phyloP scores from a whole-genome alignment of 2,329 filamentous ascomycete species.

The Rugonectria rugulosa region DNA sequence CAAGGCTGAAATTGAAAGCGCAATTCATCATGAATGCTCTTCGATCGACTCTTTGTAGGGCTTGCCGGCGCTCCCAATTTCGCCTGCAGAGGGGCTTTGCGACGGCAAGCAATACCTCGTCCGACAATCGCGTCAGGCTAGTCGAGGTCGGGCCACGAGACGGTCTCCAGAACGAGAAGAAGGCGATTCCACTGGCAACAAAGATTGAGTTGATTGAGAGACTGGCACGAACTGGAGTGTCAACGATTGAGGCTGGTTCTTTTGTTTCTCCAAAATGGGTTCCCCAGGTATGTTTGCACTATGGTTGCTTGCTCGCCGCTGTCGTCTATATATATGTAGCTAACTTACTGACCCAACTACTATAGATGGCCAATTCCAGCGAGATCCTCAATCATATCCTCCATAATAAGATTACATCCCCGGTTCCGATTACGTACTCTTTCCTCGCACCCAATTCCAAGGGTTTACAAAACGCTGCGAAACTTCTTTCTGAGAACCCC shows the following conservation, averaged over 20 bases:
- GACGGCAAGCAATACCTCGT: slow-evolving; percentile 45
- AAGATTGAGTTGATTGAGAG: slow-evolving; percentile 80
- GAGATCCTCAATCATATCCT: slow-evolving; percentile 77
- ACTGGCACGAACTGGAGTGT: slow-evolving; percentile 72
- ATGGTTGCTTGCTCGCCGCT: not conserved
- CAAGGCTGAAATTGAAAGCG: slow-evolving; percentile 1
- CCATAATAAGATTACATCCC: slow-evolving; percentile 60
- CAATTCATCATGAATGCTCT: slow-evolving; percentile 44
- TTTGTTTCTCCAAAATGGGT: slow-evolving; percentile 88
- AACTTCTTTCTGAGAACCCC: slow-evolving; percentile 61
- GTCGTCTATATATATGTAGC: slow-evolving; percentile 25
- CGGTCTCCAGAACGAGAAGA: slow-evolving; percentile 87
- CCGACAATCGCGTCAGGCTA: slow-evolving; percentile 64
- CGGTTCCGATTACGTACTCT: slow-evolving; percentile 72
- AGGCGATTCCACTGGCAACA: slow-evolving; percentile 70
- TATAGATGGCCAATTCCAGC: slow-evolving; percentile 81
- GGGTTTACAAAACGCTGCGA: slow-evolving; percentile 70
- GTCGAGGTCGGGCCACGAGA: slow-evolving; percentile 87
- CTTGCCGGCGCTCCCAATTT: slow-evolving; percentile 45
- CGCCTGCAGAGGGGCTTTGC: slow-evolving; percentile 48
- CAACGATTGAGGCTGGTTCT: slow-evolving; percentile 80
- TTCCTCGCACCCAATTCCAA: slow-evolving; percentile 82
- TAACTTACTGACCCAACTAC: not conserved
- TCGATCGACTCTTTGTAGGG: slow-evolving; percentile 49
- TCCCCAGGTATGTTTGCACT: slow-evolving; percentile 67